Conservation (phyloP, 805 yeast genomes). For the Zygosaccharomyces kombuchaensis region DNA sequence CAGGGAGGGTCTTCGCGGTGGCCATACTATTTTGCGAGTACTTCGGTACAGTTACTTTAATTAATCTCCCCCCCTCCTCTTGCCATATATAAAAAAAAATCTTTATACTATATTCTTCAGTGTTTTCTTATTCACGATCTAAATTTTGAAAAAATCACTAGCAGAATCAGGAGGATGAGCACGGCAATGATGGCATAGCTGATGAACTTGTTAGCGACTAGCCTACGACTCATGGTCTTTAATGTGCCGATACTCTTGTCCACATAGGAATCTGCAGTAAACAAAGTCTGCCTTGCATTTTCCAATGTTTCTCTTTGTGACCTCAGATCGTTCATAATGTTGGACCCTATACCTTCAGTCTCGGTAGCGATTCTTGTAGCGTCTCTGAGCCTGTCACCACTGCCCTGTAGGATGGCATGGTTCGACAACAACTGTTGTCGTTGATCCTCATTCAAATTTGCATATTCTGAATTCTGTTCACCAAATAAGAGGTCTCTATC, state of each 20-base stretch:
- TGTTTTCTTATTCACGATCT: slow-evolving; percentile 28
- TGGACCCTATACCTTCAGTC: slow-evolving; percentile 88
- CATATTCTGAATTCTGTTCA: slow-evolving; percentile 27
- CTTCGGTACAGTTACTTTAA: not conserved
- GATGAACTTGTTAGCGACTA: slow-evolving; percentile 86
- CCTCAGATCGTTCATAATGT: slow-evolving; percentile 79
- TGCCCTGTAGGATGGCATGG: slow-evolving; percentile 74
- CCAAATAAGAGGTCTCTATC: slow-evolving; percentile 76
- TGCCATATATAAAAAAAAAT: not conserved
- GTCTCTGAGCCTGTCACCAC: slow-evolving; percentile 78
- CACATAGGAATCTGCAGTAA: slow-evolving; percentile 89
- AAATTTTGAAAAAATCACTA: slow-evolving; percentile 82
- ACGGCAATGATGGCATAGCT: slow-evolving; percentile 91
- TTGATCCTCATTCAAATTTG: slow-evolving; percentile 53
- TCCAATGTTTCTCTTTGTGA: slow-evolving; percentile 90
- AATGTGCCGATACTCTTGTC: slow-evolving; percentile 84
- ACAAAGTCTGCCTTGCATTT: slow-evolving; percentile 78
- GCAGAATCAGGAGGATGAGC: slow-evolving; percentile 69
- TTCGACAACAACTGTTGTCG: slow-evolving; percentile 75
- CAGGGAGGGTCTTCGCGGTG: not conserved
- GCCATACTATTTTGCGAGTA: too few species aligned
- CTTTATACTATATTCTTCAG: not conserved
- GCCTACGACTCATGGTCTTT: slow-evolving; percentile 85
- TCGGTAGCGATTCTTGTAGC: slow-evolving; percentile 88
- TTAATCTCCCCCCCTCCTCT: not conserved